Percentiles rank a stretch among this genome's conserved stretches.
These are phyloP conservation scores for Sarocladiaceae sp. DNA, from an alignment of 2,329 filamentous ascomycete species.

Conservation along the genomic window DNA sequence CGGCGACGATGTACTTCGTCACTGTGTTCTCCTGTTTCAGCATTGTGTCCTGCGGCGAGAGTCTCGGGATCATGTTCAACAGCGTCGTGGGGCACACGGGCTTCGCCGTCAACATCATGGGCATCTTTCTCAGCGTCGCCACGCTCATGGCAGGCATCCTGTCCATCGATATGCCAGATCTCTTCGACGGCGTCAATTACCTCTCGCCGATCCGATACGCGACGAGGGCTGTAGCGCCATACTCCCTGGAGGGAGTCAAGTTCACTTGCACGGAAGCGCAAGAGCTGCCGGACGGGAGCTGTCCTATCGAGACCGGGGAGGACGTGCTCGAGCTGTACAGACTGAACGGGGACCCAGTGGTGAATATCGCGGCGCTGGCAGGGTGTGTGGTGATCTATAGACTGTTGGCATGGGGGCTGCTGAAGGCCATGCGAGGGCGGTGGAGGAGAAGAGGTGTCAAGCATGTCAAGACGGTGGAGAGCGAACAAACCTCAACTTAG, in stretches of 20 bases:
- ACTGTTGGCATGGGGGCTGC: slow-evolving; percentile 51
- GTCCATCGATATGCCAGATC: slow-evolving; percentile 59
- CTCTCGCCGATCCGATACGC: slow-evolving; percentile 66
- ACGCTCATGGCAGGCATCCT: slow-evolving; percentile 67
- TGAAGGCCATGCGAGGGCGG: slow-evolving; percentile 32
- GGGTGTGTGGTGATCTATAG: slow-evolving; percentile 60
- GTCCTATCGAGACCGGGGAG: slow-evolving; percentile 58
- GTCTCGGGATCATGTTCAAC: slow-evolving; percentile 72
- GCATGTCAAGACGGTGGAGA: neutral
- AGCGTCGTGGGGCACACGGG: slow-evolving; percentile 67
- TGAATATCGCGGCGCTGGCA: slow-evolving; percentile 57
- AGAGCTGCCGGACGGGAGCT: slow-evolving; percentile 51
- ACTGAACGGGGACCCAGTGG: slow-evolving; percentile 52
- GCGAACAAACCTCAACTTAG: too few relatives aligned
- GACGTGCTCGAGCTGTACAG: slow-evolving; percentile 63
- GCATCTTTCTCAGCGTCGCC: slow-evolving; percentile 61
- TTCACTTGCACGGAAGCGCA: slow-evolving; percentile 61
- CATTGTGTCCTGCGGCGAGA: slow-evolving; percentile 70
- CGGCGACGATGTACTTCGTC: slow-evolving; percentile 59
- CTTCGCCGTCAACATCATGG: slow-evolving; percentile 69
- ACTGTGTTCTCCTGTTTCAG: slow-evolving; percentile 64
- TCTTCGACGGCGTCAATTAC: slow-evolving; percentile 66
- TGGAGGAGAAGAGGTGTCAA: slow-evolving; percentile 7
- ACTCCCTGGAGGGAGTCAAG: slow-evolving; percentile 49
- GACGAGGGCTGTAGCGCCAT: slow-evolving; percentile 59